Evolutionary conservation across 2,329 filamentous ascomycete species (phyloP).

Genomic region (Bretziella fagacearum): DNA sequence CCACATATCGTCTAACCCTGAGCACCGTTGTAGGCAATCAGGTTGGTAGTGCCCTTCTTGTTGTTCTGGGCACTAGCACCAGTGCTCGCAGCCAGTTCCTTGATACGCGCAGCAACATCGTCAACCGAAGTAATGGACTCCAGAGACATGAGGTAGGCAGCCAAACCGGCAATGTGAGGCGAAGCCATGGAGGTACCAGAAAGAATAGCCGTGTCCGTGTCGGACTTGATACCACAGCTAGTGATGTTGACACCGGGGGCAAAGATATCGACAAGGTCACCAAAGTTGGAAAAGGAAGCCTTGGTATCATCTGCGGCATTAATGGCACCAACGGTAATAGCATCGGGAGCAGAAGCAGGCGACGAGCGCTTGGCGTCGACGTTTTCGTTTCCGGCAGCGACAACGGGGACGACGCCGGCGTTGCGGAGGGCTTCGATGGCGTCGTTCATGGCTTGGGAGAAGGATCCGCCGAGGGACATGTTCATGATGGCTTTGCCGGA

Average conservation of each 20-base stretch:
- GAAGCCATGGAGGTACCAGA: conserved; percentile 48
- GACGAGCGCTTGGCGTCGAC: conserved; percentile 33
- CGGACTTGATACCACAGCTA: conserved; percentile 34
- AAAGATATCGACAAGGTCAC: conserved; percentile 34
- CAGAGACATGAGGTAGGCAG: conserved; percentile 47
- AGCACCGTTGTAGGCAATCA: conserved; percentile 41
- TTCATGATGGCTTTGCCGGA: conserved; percentile 43
- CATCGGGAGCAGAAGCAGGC: conserved; percentile 37
- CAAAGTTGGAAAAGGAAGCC: conserved; percentile 43
- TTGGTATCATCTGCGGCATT: conserved; percentile 31
- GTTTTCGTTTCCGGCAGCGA: conserved; percentile 44
- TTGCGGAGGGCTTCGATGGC: conserved; percentile 33
- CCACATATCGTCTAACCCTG: too few relatives aligned
- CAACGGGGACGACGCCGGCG: conserved; percentile 37
- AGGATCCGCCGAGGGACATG: conserved; percentile 41
- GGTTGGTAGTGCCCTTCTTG: conserved; percentile 28
- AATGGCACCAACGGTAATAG: conserved; percentile 44
- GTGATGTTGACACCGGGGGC: conserved; percentile 38
- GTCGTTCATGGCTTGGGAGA: conserved; percentile 35
- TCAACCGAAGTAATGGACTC: conserved; percentile 31
- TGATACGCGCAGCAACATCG: conserved; percentile 31
- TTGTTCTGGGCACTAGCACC: conserved; percentile 30
- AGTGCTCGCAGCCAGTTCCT: conserved; percentile 32
- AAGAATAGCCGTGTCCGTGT: conserved; percentile 29
- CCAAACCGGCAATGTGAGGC: conserved; percentile 50